Percentiles rank a stretch among this genome's conserved stretches.
Conservation (phyloP, 805 yeast species). For the Clavispora phyllophila region DNA sequence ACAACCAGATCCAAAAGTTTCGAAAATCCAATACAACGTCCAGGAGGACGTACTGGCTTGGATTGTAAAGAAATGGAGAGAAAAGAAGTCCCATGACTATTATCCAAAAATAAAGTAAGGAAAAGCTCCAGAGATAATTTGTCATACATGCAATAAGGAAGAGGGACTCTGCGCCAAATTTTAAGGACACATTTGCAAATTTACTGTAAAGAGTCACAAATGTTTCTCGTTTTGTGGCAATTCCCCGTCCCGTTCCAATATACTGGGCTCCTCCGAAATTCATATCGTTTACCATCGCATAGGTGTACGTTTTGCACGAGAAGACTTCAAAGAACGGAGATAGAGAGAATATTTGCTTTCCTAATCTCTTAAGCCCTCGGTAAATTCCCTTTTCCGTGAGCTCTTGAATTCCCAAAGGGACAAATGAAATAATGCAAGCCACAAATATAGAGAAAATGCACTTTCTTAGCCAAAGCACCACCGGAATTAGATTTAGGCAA, state of each 20-base stretch:
- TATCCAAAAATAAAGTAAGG: conserved; percentile 96
- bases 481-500: conserved; percentile 70
- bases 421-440: conserved; percentile 74
- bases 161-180: conserved; percentile 50
- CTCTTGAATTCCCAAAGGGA: conserved; percentile 76
- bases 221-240: conserved; percentile 76
- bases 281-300: conserved; percentile 65
- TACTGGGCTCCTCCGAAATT: conserved; percentile 84
- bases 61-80: conserved; percentile 94
- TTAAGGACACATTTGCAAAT: conserved; percentile 74
- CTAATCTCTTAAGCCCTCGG: conserved; percentile 66
- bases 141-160: conserved; percentile 11
- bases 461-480: conserved; percentile 77
- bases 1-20: conserved; percentile 84
- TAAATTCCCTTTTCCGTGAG: conserved; percentile 77
- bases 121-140: conserved; percentile 84
- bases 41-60: conserved; percentile 95
- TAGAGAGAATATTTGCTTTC: conserved; percentile 62
- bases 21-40: conserved; percentile 96
- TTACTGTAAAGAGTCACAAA: conserved; percentile 70
- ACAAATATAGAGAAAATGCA: conserved; percentile 76
- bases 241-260: conserved; percentile 83
- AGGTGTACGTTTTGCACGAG: conserved; percentile 73
- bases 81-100: conserved; percentile 80
- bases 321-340: conserved; percentile 83